A percentile compares a stretch with the other conserved stretches of the same genome.
Evolutionary conservation across 1,284 basidiomycete genomes (phyloP).

Genomic region (Cerioporus squamosus): DNA sequence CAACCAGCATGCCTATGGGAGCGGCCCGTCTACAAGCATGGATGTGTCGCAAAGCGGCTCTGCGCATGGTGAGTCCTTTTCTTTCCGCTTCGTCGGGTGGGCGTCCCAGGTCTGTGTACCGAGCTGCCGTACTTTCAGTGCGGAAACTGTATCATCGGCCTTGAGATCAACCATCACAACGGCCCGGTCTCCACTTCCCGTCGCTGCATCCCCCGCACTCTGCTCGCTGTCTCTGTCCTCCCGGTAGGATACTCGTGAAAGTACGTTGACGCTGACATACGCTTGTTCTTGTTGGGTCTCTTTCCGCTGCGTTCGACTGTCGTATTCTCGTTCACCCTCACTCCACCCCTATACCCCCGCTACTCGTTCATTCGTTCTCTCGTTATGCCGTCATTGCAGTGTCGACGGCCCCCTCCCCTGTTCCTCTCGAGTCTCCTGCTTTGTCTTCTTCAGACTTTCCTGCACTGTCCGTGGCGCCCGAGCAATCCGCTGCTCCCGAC

Average conservation of each 20-base stretch:
- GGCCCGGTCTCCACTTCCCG: slow-evolving; percentile 35
- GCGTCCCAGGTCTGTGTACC: slow-evolving; percentile 75
- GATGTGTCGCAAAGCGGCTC: slow-evolving; percentile 42
- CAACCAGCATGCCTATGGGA: slow-evolving; percentile 27
- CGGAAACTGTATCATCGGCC: slow-evolving; percentile 73
- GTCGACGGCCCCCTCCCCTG: slow-evolving; percentile 53
- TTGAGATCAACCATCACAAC: slow-evolving; percentile 46
- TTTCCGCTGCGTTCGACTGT: slow-evolving; percentile 8
- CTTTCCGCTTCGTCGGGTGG: slow-evolving; percentile 63
- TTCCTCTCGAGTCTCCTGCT: slow-evolving; percentile 41
- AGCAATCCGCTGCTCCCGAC: slow-evolving; percentile 34
- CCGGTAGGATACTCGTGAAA: slow-evolving; percentile 35
- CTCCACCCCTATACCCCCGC: slow-evolving; percentile 4
- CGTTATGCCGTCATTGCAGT: slow-evolving; percentile 36
- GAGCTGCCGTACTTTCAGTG: slow-evolving; percentile 82
- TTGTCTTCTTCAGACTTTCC: slow-evolving; percentile 78
- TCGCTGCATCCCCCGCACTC: slow-evolving; percentile 33
- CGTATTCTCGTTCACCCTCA: neutral
- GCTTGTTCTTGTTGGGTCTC: slow-evolving; percentile 32
- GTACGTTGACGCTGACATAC: slow-evolving; percentile 39
- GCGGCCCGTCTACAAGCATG: slow-evolving; percentile 28
- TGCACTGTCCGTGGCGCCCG: slow-evolving; percentile 41
- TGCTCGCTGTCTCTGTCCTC: slow-evolving; percentile 31
- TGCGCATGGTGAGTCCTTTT: slow-evolving; percentile 68
- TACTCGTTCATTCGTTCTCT: slow-evolving; percentile 43